Evolutionary conservation across 208 protist species (phyloP).

Genomic region (Perkinsela sp.): DNA sequence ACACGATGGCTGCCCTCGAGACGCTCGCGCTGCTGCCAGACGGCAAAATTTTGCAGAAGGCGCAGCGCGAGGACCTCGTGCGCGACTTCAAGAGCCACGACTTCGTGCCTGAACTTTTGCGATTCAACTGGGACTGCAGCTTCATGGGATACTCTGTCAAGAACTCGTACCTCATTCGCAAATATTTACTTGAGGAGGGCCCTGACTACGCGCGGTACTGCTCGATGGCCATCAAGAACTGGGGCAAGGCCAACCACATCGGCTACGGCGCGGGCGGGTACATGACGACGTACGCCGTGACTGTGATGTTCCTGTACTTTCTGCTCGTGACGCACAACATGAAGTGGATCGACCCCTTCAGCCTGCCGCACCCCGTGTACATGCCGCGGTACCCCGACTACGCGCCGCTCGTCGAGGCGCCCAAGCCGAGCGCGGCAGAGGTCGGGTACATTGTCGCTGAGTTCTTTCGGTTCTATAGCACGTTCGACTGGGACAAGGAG

Average conservation of each 20-base stretch:
- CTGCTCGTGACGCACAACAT: constrained; percentile 35
- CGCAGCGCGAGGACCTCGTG: constrained; percentile 50
- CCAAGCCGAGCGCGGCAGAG: constrained; percentile 13
- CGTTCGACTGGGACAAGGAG: constrained; percentile 46
- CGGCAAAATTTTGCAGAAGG: constrained; percentile 44
- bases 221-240: constrained; percentile 51
- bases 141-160: constrained; percentile 61
- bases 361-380: constrained; percentile 40
- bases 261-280: constrained; percentile 36
- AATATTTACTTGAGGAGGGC: constrained; percentile 33
- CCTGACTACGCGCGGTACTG: constrained; percentile 23
- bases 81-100: constrained; percentile 42
- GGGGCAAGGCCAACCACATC: constrained; percentile 55
- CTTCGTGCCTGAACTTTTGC: constrained; percentile 51
- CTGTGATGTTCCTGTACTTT: constrained; percentile 49
- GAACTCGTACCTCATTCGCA: constrained; percentile 51
- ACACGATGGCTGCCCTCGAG: constrained; percentile 42
- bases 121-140: constrained; percentile 63
- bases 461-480: constrained; percentile 51
- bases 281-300: constrained; percentile 60
- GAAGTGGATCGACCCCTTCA: constrained; percentile 49
- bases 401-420: constrained; percentile 24
- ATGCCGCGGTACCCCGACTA: constrained; percentile 52
- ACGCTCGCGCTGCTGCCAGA: constrained; percentile 54
- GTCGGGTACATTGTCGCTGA: constrained; percentile 35